Base-by-base conservation (phyloP, 2,329 filamentous ascomycete genomes). In the Penicillium rolfsii region DNA sequence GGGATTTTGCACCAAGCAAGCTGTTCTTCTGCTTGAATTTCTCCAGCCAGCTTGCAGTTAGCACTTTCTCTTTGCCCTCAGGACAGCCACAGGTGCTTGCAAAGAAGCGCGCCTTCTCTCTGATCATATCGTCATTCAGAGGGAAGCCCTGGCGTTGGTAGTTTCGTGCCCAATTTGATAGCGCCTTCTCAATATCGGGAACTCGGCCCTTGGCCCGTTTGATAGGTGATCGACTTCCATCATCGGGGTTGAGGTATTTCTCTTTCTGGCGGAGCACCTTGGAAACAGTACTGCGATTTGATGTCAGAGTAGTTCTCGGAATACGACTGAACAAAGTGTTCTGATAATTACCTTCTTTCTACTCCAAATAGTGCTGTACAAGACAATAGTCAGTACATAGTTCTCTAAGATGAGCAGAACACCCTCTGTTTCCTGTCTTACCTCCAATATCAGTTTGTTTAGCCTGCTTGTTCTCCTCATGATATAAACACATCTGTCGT, bases 381-480 rank as follows among this genome's bases (percentile, higher is more conserved):
- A 45, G 30, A 28, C 38, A 45, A 46, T 26, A 24, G 57, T 73
- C 57, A 76, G 67, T 24, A 52, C 11, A 49, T 19, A 49, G 12
- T 19, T 6, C 24, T 24, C 14, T 33, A 7, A 9, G 4, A 19
- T 1, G 3, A 26, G 2, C 3, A 4, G 24, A 12, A 3, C 6
- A 3, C 6, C 8, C 40, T 2, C n/a, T n/a, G 3, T n/a, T 40
- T 22, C 24, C 40, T 48, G 52, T 75, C 85, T 76, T 81, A 91
- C 89, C 85, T 79, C 95, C 95, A 78, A 99, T 99, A 73, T 98
- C 94, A 19, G 93, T 95, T 80, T 99, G 95, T 79, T 97, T 97
- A 49, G 92, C 89, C 52, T 87, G 89, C 24, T 94, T 95, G 73
- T 98, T 89, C 64, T 96, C 90, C 74, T 95, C 90, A 70, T 94